Base-by-base conservation (phyloP, 2,329 filamentous ascomycete species). In the Chaetomiaceae sp. region DNA sequence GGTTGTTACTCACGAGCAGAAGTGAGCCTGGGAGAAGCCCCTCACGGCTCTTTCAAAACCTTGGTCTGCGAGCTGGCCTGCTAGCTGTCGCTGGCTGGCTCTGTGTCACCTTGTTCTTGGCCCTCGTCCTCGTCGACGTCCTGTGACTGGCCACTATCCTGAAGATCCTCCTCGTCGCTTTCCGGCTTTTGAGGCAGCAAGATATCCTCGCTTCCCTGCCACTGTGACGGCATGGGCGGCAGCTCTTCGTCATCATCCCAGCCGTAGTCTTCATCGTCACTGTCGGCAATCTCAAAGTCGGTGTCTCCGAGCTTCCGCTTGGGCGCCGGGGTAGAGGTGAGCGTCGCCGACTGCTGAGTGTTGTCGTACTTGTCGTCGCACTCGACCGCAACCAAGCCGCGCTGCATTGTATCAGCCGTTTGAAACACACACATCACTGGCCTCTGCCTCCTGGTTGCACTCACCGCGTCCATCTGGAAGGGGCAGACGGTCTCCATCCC, bases 211-310 rank as follows among this genome's bases (percentile, higher is more conserved):
- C 81, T 85, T 17, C 81, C 82, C 66, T 85, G 81, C 79, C 80
- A 84, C 63, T 85, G 81, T 8, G 80, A 79, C n/a, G 81, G 81
- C 66, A 76, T 77, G 3, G 69, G 70, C 10, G 81, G 80, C 59
- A 83, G 69, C 44, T 78, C 76, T 50, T 85, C 83, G 59, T 85
- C 82, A 39, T 81, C 78, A 46, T 86, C 79, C 85, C 85, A 89
- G 13, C 83, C 85, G 61, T 87, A 88, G 60, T 87, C 81, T 56
- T 88, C 85, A 53, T 85, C 82, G 5, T 75, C 73, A 25, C 79
- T 85, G 55, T 83, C 80, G 2, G 78, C 74, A 40, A 83, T 72
- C 59, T 83, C 80, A 43, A 80, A 70, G 46, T 76, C 78, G 4
- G 82, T 77, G 39, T 85, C 77, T 30, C 71, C 72, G 47, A 86